Conservation (phyloP, 495 filamentous ascomycete species). For the Daldinia loculata region DNA sequence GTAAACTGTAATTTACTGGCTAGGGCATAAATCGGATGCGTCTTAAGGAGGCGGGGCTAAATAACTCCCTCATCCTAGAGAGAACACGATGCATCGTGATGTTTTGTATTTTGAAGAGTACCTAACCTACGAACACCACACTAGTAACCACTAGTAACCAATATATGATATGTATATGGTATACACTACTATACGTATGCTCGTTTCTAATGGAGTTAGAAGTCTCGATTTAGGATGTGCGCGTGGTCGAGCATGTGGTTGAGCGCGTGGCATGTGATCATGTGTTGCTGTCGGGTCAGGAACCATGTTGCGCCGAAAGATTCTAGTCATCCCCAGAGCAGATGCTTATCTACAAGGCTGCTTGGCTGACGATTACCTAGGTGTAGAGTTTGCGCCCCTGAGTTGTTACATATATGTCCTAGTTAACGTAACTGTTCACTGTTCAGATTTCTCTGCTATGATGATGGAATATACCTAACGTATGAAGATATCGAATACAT, state of each 20-base stretch:
- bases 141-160: too few species aligned
- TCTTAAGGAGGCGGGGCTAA: slow-evolving; percentile 23
- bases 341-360: too few species aligned
- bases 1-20: not conserved
- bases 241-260: not conserved
- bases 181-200: too few species aligned
- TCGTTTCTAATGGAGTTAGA: slow-evolving; percentile 8
- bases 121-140: not conserved
- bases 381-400: too few species aligned
- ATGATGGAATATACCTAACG: too few species aligned
- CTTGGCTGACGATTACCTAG: too few species aligned
- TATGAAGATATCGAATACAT: too few species aligned
- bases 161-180: too few species aligned
- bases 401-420: not conserved
- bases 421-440: not conserved
- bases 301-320: slow-evolving; percentile 21
- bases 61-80: slow-evolving; percentile 11
- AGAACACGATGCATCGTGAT: slow-evolving; percentile 22
- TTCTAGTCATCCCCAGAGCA: slow-evolving; percentile 8
- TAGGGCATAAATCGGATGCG: slow-evolving; percentile 2
- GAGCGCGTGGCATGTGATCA: slow-evolving; percentile 19
- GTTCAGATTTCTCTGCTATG: too few species aligned
- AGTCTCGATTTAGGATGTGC: slow-evolving; percentile 1
- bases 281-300: slow-evolving; percentile 22
- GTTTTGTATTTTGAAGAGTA: slow-evolving; percentile 11